A percentile compares a stretch with the other conserved stretches of the same genome.
These are phyloP conservation scores for Rhododendron vialii DNA, from an alignment of 148 eudicot species.

Conservation along the genomic window DNA sequence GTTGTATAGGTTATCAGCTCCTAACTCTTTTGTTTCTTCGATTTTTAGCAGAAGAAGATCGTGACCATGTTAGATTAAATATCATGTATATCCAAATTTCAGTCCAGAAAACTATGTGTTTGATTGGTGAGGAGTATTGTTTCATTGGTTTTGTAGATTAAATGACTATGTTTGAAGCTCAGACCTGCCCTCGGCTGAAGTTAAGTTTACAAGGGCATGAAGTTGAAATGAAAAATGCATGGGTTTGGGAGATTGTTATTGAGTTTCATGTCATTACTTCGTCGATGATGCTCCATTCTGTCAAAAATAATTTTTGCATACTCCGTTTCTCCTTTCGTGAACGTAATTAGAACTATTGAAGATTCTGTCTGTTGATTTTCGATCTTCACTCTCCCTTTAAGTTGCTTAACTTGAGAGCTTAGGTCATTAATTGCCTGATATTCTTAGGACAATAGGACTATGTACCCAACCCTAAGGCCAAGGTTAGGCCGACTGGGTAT, in stretches of 20 bases:
- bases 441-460: neutral
- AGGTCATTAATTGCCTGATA: neutral
- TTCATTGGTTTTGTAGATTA: constrained; percentile 21
- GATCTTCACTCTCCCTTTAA: neutral
- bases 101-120: constrained; percentile 11
- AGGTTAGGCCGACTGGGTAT: too few relatives aligned
- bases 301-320: neutral
- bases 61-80: constrained; percentile 24
- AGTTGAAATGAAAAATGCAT: neutral
- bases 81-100: constrained; percentile 42
- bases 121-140: constrained; percentile 21
- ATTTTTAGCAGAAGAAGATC: constrained; percentile 75
- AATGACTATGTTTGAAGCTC: constrained; percentile 7
- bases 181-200: neutral
- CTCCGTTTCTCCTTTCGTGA: neutral
- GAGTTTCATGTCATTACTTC: neutral
- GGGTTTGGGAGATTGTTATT: constrained; percentile 2
- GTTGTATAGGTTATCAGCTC: constrained; percentile 64
- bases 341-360: neutral
- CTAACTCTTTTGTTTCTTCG: constrained; percentile 74
- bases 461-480: too few relatives aligned
- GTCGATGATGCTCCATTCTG: neutral
- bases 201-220: neutral
- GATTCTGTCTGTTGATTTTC: neutral
- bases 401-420: neutral